phyloP scores from a whole-genome alignment of 768 basidiomycete genomes.

The Leucosporidium creatinivorum region DNA sequence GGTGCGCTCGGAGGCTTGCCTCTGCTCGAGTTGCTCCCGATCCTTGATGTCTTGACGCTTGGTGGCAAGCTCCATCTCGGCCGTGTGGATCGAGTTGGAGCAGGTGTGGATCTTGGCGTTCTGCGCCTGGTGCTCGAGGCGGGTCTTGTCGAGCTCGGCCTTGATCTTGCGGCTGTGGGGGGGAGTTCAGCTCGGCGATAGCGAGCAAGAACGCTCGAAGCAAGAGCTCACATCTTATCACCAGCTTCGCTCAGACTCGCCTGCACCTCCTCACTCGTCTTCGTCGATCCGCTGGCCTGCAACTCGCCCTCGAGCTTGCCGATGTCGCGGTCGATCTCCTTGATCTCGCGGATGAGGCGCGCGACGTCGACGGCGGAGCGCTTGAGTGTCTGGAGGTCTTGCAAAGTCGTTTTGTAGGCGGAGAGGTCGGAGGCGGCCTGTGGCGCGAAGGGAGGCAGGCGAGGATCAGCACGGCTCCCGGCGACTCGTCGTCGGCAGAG shows the following conservation, averaged over 20 bases:
- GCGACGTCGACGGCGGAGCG: slow-evolving; percentile 56
- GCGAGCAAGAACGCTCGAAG: too few relatives aligned
- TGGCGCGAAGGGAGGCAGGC: slow-evolving; percentile 43
- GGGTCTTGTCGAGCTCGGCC: slow-evolving; percentile 22
- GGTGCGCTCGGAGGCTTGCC: slow-evolving; percentile 43
- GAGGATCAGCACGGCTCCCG: neutral
- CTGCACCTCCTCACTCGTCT: slow-evolving; percentile 80
- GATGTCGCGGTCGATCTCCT: slow-evolving; percentile 56
- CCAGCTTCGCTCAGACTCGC: slow-evolving; percentile 60
- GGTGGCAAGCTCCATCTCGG: slow-evolving; percentile 26
- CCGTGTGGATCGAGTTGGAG: slow-evolving; percentile 18
- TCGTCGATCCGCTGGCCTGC: slow-evolving; percentile 62
- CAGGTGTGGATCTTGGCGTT: slow-evolving; percentile 11
- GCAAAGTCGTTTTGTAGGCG: slow-evolving; percentile 44
- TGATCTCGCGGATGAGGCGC: slow-evolving; percentile 48
- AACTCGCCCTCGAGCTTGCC: slow-evolving; percentile 61
- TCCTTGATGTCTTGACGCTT: slow-evolving; percentile 32
- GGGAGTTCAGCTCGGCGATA: slow-evolving; percentile 41
- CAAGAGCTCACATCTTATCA: slow-evolving; percentile 55
- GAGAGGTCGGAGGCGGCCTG: slow-evolving; percentile 58
- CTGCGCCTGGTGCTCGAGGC: slow-evolving; percentile 17
- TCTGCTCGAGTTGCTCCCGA: slow-evolving; percentile 28
- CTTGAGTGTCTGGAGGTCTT: slow-evolving; percentile 55
- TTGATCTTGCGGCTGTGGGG: slow-evolving; percentile 46
- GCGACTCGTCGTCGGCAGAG: neutral